A percentile compares a stretch with the other conserved stretches of the same genome.
phyloP scores from a whole-genome alignment of 2,329 filamentous ascomycete species.

The Claviceps sp. region DNA sequence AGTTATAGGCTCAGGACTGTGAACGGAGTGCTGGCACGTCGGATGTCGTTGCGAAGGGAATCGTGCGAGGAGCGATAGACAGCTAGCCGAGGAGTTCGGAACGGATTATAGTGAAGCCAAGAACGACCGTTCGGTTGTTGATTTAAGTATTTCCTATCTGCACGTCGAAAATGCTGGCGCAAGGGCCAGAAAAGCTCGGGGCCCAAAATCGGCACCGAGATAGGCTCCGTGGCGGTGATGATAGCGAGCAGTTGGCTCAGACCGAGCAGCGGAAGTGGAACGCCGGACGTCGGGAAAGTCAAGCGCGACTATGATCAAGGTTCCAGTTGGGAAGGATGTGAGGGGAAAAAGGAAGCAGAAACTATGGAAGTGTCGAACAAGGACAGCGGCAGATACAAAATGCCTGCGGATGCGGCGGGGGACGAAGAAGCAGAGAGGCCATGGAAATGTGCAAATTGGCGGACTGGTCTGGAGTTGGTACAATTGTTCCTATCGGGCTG shows the following conservation, averaged over 20 bases:
- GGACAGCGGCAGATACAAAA: background rate
- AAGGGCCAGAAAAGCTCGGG: background rate
- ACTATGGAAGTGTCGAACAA: background rate
- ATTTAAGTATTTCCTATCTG: background rate
- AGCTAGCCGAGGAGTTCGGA: background rate
- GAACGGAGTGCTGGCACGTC: constrained; percentile 3
- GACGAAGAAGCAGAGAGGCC: background rate
- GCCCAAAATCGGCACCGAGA: background rate
- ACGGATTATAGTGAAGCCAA: background rate
- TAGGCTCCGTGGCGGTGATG: background rate
- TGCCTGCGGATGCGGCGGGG: background rate
- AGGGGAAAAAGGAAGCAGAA: background rate
- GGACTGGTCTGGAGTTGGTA: background rate
- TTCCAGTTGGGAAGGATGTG: background rate
- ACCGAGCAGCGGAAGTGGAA: constrained; percentile 1
- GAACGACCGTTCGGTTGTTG: background rate
- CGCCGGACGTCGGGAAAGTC: background rate
- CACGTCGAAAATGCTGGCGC: background rate
- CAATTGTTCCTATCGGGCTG: too few relatives aligned
- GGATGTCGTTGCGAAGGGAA: background rate
- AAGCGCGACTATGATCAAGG: background rate
- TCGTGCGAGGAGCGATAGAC: background rate
- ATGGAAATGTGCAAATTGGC: background rate
- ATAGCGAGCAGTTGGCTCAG: background rate
- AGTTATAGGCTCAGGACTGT: background rate